Conservation (phyloP, 1,284 basidiomycete genomes). For the Trichosporon faecale region DNA sequence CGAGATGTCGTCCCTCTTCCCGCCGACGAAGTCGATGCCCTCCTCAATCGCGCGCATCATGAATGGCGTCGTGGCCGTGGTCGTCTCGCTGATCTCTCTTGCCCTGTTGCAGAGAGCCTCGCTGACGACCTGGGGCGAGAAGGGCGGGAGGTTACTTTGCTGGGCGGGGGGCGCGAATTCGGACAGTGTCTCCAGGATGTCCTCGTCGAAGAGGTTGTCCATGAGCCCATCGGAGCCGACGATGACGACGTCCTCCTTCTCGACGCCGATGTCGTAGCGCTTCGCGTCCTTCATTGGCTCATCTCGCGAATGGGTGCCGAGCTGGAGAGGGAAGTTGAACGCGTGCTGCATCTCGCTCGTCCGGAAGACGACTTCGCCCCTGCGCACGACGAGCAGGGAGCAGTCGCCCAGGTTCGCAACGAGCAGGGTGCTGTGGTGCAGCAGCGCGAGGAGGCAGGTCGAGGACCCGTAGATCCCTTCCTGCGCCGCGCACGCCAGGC, state of each 20-base stretch:
- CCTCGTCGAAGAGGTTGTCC: conserved; percentile 94
- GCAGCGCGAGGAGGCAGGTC: conserved; percentile 58
- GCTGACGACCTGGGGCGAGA: conserved; percentile 56
- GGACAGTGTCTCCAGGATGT: conserved; percentile 82
- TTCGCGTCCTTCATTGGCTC: conserved; percentile 70
- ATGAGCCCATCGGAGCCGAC: conserved; percentile 85
- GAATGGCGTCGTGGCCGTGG: conserved; percentile 56
- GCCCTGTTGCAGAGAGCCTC: conserved; percentile 57
- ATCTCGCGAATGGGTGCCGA: conserved; percentile 72
- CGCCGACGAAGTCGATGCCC: conserved; percentile 55
- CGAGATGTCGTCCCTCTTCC: conserved; percentile 51
- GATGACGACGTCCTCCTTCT: conserved; percentile 82
- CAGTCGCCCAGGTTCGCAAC: conserved; percentile 93
- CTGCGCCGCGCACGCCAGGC: conserved; percentile 51
- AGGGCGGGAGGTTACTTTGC: conserved; percentile 37
- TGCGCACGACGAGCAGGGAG: conserved; percentile 77
- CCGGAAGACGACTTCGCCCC: conserved; percentile 75
- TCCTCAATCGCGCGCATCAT: conserved; percentile 59
- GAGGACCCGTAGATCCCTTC: conserved; percentile 59
- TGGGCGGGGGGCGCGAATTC: conserved; percentile 58
- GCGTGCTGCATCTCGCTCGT: conserved; percentile 93
- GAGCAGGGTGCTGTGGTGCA: conserved; percentile 70
- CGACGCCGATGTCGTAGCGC: conserved; percentile 69
- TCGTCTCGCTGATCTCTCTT: conserved; percentile 55
- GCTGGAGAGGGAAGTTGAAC: conserved; percentile 80